phyloP scores from a whole-genome alignment of 176 grass and related monocot genomes.

The Juncus effusus region DNA sequence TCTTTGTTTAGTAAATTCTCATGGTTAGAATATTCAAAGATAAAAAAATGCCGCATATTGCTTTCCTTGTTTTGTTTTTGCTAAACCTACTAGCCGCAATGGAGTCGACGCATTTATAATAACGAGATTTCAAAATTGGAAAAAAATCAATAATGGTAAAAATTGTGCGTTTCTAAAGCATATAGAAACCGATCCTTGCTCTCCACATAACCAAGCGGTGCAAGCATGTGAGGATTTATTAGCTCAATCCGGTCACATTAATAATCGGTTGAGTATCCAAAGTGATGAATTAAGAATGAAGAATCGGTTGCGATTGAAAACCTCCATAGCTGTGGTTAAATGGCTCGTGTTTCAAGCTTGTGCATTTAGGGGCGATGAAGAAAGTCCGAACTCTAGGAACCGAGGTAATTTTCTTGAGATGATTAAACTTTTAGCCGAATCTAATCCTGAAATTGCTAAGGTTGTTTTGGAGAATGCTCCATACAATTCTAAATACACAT shows the following conservation, averaged over 20 bases:
- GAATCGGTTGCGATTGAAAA: not conserved
- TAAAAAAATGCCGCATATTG: constrained; percentile 7
- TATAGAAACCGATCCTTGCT: constrained; percentile 5
- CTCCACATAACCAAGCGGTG: constrained; percentile 15
- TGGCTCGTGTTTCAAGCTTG: constrained; percentile 23
- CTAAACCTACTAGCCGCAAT: not conserved
- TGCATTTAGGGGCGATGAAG: constrained; percentile 27
- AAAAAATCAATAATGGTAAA: constrained; percentile 30
- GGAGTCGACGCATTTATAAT: constrained; percentile 15
- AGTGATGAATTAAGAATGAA: not conserved
- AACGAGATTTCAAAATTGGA: constrained; percentile 15
- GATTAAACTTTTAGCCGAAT: constrained; percentile 21
- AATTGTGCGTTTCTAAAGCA: constrained; percentile 17
- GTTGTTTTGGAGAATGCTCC: constrained; percentile 21
- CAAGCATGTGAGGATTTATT: not conserved
- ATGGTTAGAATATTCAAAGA: constrained; percentile 26
- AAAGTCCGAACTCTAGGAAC: not conserved
- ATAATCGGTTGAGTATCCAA: not conserved
- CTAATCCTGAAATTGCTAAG: constrained; percentile 22
- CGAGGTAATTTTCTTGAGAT: constrained; percentile 27
- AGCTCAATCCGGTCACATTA: constrained; percentile 4
- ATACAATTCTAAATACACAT: constrained; percentile 11
- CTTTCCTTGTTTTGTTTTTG: constrained; percentile 9
- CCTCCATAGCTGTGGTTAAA: constrained; percentile 8
- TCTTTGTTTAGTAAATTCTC: constrained; percentile 13